phyloP scores from a whole-genome alignment of 78 protist genomes.

The Tieghemostelium lacteum region DNA sequence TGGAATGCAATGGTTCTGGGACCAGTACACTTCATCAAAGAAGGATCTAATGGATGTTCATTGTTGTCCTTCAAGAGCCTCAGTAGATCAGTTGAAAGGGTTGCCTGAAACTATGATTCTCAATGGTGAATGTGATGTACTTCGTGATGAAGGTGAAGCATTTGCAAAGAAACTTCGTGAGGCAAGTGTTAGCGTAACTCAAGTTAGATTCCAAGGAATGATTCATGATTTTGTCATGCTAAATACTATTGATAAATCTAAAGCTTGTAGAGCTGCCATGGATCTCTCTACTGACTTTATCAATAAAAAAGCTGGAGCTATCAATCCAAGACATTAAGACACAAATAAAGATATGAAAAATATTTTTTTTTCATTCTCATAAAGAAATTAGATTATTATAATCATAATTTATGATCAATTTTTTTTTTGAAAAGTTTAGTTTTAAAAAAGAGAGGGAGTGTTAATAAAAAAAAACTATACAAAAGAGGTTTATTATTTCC shows the following conservation, averaged over 20 bases:
- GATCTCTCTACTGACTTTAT: conserved; percentile 15
- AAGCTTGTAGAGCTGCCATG: conserved; percentile 19
- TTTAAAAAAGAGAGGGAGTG: too few relatives aligned
- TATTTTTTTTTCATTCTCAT: too few relatives aligned
- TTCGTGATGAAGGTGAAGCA: conserved; percentile 11
- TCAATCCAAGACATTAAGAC: too few relatives aligned
- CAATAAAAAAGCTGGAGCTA: too few relatives aligned
- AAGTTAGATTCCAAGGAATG: not conserved
- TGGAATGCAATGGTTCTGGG: conserved; percentile 39
- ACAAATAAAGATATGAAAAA: too few relatives aligned
- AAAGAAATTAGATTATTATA: too few relatives aligned
- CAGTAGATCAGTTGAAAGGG: not conserved
- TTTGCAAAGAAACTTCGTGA: not conserved
- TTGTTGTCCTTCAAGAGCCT: not conserved
- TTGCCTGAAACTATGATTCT: conserved; percentile 21
- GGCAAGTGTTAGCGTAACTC: not conserved
- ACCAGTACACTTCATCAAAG: not conserved
- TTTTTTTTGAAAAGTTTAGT: too few relatives aligned
- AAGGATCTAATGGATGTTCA: not conserved
- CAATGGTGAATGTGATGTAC: conserved; percentile 31
- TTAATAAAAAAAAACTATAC: too few relatives aligned
- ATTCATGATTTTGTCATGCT: conserved; percentile 27
- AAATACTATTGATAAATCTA: not conserved
- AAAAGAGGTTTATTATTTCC: too few relatives aligned
- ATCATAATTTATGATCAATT: too few relatives aligned